These are phyloP conservation scores for Apophysomyces elegans DNA, from an alignment of 371 early-diverging fungal species.

Conservation along the genomic window DNA sequence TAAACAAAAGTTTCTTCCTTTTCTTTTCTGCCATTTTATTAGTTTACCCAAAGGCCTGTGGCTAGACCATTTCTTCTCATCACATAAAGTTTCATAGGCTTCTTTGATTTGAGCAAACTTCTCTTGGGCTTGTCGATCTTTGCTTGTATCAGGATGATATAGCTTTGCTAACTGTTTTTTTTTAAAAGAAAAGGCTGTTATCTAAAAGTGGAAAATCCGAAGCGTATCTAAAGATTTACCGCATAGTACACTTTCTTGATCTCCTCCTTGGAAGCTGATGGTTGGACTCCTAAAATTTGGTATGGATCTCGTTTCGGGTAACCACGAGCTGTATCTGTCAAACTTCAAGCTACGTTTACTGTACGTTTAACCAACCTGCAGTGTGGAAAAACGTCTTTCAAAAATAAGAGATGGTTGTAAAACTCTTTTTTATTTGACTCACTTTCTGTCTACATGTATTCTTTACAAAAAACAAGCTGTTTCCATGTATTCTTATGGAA, in stretches of 20 bases:
- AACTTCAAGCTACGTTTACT: background rate
- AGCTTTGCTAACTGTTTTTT: conserved; percentile 80
- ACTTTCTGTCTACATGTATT: background rate
- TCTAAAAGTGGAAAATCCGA: too few relatives aligned
- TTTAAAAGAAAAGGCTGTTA: background rate
- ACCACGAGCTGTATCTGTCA: background rate
- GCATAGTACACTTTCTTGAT: conserved; percentile 96
- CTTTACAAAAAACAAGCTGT: too few relatives aligned
- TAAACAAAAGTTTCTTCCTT: background rate
- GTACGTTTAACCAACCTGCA: background rate
- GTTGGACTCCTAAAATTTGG: conserved; percentile 78
- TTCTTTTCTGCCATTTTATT: background rate
- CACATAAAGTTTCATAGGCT: conserved; percentile 95
- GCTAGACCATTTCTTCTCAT: conserved; percentile 61
- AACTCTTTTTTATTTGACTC: background rate
- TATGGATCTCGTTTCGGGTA: conserved; percentile 77
- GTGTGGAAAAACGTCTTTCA: background rate
- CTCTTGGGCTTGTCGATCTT: conserved; percentile 84
- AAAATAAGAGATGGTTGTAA: background rate
- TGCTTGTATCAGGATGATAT: conserved; percentile 97
- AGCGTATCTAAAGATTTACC: conserved; percentile 34
- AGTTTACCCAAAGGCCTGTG: background rate
- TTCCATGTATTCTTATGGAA: too few relatives aligned
- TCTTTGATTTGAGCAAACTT: conserved; percentile 95
- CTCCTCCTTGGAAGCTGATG: conserved; percentile 77